These are phyloP conservation scores for Cryptosporidium tyzzeri DNA, from an alignment of 169 alveolate genomes.

Conservation along the genomic window DNA sequence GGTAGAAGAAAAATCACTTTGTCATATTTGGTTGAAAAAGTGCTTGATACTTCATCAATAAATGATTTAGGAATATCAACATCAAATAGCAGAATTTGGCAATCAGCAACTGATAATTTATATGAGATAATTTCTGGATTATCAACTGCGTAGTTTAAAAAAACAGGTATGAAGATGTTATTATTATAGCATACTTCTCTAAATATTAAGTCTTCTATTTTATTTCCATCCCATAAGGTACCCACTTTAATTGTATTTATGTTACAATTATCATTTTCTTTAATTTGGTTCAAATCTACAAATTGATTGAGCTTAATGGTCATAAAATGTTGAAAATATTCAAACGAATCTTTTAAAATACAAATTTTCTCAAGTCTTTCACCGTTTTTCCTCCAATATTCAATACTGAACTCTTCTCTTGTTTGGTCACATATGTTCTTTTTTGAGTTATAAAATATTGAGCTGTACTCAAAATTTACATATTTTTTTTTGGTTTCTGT, in stretches of 20 bases:
- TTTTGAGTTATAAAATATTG: background rate
- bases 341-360: background rate
- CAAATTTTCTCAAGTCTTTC: background rate
- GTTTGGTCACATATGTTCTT: background rate
- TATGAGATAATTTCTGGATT: constrained; percentile 49
- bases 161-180: constrained; percentile 4
- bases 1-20: background rate
- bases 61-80: constrained; percentile 10
- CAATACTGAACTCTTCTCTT: constrained; percentile 1
- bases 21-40: background rate
- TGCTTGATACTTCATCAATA: constrained; percentile 12
- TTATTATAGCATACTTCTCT: constrained; percentile 61
- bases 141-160: constrained; percentile 38
- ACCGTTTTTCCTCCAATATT: constrained; percentile 39
- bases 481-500: background rate
- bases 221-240: constrained; percentile 52
- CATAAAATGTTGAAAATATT: background rate
- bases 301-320: background rate
- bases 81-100: constrained; percentile 25
- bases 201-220: constrained; percentile 45
- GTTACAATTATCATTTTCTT: background rate
- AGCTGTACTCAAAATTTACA: background rate
- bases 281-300: background rate
- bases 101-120: constrained; percentile 25
- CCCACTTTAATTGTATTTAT: constrained; percentile 26